Base-by-base conservation (phyloP, 176 grass and related monocot genomes). In the Olyra latifolia region DNA sequence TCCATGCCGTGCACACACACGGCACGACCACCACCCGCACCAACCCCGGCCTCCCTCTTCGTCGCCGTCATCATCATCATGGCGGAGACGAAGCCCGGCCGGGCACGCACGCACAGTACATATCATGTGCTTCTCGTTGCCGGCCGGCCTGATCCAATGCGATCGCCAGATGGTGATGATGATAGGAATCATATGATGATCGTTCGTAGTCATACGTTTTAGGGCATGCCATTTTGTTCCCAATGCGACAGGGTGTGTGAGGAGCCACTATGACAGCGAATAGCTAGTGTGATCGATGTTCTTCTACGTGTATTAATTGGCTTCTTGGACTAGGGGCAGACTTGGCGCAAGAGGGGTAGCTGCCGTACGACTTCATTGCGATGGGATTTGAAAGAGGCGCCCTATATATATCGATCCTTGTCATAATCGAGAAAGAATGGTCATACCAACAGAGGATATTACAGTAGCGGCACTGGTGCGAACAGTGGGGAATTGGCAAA, bases 401-500 rank as follows among this genome's bases (percentile, higher is more conserved):
- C 46, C 6, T 46, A 7, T 27, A 19, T 50, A 41, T n/a, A n/a
- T n/a, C n/a, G n/a, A n/a, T 76, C 82, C 58, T 27, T 62, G 59
- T 81, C 77, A 81, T 25, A 32, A 32, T 47, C 8, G 71, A 80
- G 13, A 17, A 79, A 79, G 29, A 63, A 66, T 20, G 25, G 28
- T 63, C 69, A 39, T 57, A 82, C 58, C 64, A 42, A 47, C 55
- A 30, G 58, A 1, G 64, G 47, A 71, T 77, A 15, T 40, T n/a
- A 63, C 65, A 71, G 77, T 77, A 28, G 59, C n/a, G 22, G 41
- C 41, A 32, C 19, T 87, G 70, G 84, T 69, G 24, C 8, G 48
- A 19, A 45, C 69, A 78, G 15, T 43, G 27, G 30, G 38, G 27
- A 77, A 82, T 66, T 88, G 46, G 73, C 27, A 87, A 81, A 81